A percentile compares a stretch with the other conserved stretches of the same genome.
Conservation (phyloP, 441 rosid species). For the Hura crepitans region DNA sequence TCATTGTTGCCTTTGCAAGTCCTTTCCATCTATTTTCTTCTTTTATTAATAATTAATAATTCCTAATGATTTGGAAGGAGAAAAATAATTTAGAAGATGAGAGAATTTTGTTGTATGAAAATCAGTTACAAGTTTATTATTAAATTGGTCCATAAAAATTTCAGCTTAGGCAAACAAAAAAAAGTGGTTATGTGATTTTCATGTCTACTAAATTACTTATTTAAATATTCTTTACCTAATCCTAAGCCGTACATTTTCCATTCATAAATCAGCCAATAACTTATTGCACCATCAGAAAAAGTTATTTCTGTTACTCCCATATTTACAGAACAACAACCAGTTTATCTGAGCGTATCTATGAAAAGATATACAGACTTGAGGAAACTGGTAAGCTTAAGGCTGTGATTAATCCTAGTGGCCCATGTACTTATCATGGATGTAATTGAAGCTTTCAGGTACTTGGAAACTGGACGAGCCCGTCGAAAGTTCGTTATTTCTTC, state of each 20-base stretch:
- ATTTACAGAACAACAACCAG: too few species aligned
- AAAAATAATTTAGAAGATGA: too few species aligned
- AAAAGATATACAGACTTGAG: conserved; percentile 30
- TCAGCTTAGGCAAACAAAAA: too few species aligned
- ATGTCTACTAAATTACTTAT: too few species aligned
- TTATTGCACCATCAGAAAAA: too few species aligned
- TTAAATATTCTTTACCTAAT: too few species aligned
- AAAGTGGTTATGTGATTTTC: background rate
- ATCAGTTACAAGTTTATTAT: too few species aligned
- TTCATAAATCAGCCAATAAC: too few species aligned
- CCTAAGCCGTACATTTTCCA: too few species aligned
- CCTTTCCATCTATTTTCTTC: background rate
- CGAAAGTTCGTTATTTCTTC: conserved; percentile 41
- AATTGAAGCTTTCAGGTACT: conserved; percentile 36
- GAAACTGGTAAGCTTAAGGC: conserved; percentile 42
- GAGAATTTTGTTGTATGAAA: too few species aligned
- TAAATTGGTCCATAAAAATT: too few species aligned
- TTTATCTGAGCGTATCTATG: conserved; percentile 35
- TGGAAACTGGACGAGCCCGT: conserved; percentile 43
- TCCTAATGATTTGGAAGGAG: background rate
- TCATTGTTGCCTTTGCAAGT: background rate
- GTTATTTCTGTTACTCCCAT: too few species aligned
- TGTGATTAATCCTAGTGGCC: conserved; percentile 39
- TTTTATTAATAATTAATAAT: background rate
- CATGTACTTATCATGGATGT: conserved; percentile 37